Evolutionary conservation across 2,329 filamentous ascomycete species (phyloP).

Genomic region (Talaromyces marneffei): DNA sequence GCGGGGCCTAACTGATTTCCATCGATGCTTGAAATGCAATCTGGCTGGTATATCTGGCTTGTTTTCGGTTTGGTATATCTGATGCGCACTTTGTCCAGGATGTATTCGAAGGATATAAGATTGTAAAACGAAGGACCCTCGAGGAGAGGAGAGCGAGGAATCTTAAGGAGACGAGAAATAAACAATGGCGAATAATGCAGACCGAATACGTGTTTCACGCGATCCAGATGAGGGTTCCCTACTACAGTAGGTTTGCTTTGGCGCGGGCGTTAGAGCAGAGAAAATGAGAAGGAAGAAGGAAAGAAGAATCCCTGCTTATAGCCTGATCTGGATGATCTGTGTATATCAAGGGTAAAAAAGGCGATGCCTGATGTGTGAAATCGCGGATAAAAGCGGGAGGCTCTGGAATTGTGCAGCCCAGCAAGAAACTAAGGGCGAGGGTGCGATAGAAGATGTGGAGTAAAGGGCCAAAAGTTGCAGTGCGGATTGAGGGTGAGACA

Average conservation of each 20-base stretch:
- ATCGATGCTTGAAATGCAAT: neutral
- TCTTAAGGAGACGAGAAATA: neutral
- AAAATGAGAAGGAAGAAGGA: neutral
- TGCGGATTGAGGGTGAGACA: neutral
- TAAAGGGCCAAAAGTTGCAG: neutral
- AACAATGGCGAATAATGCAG: neutral
- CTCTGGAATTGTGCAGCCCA: neutral
- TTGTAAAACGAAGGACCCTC: neutral
- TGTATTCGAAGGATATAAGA: neutral
- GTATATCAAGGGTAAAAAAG: neutral
- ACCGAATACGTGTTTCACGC: neutral
- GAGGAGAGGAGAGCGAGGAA: neutral
- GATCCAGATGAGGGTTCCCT: neutral
- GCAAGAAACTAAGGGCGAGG: neutral
- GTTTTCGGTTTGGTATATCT: neutral
- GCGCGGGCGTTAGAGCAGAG: neutral
- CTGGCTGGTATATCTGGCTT: neutral
- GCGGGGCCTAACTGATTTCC: slow-evolving; percentile 2
- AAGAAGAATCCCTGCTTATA: neutral
- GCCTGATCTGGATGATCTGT: neutral
- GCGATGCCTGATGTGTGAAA: slow-evolving; percentile 1
- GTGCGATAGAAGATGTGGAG: neutral
- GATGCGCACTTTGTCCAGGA: neutral
- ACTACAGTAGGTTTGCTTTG: neutral
- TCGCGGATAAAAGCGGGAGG: slow-evolving; percentile 1